Percentiles rank a stretch among this genome's conserved stretches.
phyloP scores from a whole-genome alignment of 164 flowering plant species.

The Nymphaea colorata region DNA sequence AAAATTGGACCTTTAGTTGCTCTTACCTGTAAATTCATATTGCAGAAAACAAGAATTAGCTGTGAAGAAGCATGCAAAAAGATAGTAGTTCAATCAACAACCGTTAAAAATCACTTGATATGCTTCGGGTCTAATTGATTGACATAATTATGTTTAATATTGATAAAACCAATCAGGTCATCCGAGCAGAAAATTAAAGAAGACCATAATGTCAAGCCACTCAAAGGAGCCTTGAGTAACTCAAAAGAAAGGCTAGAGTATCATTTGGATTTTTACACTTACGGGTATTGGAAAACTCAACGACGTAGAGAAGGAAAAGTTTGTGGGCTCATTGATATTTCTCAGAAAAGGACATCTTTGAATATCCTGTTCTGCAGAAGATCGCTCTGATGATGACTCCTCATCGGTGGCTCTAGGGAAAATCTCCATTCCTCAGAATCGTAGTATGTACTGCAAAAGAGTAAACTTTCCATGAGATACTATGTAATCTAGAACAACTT shows the following conservation, averaged over 20 bases:
- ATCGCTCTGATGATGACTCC: conserved; percentile 16
- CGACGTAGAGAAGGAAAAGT: conserved; percentile 43
- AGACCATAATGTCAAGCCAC: not conserved
- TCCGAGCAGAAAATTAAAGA: no score
- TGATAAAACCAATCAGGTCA: not conserved
- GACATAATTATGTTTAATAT: not conserved
- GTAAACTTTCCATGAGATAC: not conserved
- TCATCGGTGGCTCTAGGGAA: conserved; percentile 11
- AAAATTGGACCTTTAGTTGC: conserved; percentile 77
- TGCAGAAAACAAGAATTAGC: not conserved
- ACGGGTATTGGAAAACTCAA: conserved; percentile 30
- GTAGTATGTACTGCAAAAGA: not conserved
- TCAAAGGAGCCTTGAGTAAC: not conserved
- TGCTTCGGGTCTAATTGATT: not conserved
- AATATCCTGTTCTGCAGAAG: conserved; percentile 30
- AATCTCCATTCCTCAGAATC: conserved; percentile 19
- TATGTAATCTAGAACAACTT: not conserved
- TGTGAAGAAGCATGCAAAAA: not conserved
- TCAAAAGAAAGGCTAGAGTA: no score
- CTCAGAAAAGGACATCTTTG: conserved; percentile 66
- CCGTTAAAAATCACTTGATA: not conserved
- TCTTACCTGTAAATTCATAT: conserved; percentile 16
- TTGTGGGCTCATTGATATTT: conserved; percentile 67
- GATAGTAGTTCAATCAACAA: not conserved
- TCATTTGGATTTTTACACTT: conserved; percentile 10